Conservation (phyloP, 139 green algal genomes). For the Micractinium sp. region DNA sequence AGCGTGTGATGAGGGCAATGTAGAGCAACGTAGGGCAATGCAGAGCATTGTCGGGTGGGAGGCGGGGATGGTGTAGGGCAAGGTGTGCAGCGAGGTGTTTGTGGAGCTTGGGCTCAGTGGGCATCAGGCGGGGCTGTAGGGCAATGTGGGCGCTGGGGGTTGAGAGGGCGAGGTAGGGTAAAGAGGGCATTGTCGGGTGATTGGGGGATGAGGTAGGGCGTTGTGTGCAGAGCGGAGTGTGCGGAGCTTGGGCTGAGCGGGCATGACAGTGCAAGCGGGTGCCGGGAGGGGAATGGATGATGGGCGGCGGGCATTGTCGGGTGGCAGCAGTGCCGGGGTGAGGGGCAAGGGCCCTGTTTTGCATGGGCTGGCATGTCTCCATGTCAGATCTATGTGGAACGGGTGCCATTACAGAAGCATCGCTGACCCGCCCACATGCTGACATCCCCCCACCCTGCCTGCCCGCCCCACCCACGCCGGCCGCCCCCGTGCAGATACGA, state of each 20-base stretch:
- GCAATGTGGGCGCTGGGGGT: not conserved
- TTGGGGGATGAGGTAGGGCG: not conserved
- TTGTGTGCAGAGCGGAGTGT: no score
- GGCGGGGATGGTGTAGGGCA: not conserved
- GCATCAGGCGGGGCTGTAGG: no score
- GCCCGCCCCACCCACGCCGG: not conserved
- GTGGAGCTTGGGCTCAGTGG: no score
- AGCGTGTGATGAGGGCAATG: not conserved
- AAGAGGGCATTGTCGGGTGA: not conserved
- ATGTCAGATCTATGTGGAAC: not conserved
- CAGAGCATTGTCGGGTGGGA: not conserved
- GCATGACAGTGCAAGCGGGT: no score
- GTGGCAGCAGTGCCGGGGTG: no score
- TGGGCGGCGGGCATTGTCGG: not conserved
- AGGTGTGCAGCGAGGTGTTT: no score
- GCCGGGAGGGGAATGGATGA: no score
- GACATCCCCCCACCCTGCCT: not conserved
- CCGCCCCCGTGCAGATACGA: slow-evolving; percentile 39
- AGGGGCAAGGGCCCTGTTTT: no score
- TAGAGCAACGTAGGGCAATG: not conserved
- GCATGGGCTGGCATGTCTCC: not conserved
- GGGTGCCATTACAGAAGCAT: not conserved
- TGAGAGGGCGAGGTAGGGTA: no score
- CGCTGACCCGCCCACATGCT: no score
- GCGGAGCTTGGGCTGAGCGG: no score